Percentiles rank a stretch among this genome's conserved stretches.
These are phyloP conservation scores for Tylopilus sp. DNA, from an alignment of 768 basidiomycete genomes.

Conservation along the genomic window DNA sequence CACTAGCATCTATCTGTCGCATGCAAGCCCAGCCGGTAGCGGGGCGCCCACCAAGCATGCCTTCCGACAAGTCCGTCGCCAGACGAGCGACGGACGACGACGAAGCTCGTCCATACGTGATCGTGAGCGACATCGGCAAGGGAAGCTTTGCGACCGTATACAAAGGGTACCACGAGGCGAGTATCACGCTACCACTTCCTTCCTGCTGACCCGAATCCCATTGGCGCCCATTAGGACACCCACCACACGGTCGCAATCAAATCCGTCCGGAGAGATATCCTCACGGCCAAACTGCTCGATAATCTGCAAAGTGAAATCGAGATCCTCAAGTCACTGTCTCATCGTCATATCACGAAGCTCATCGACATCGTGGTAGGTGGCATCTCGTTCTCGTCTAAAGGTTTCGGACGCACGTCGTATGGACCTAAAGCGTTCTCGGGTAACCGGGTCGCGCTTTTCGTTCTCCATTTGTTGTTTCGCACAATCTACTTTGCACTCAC, in stretches of 20 bases:
- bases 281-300: slow-evolving; percentile 91
- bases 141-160: slow-evolving; percentile 97
- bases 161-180: slow-evolving; percentile 86
- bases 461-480: background rate
- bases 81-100: slow-evolving; percentile 52
- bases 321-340: slow-evolving; percentile 90
- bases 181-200: slow-evolving; percentile 22
- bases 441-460: background rate
- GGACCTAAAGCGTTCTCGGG: background rate
- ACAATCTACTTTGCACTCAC: background rate
- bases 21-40: slow-evolving; percentile 22
- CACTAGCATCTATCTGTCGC: slow-evolving; percentile 6
- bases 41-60: slow-evolving; percentile 22
- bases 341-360: slow-evolving; percentile 89
- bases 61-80: slow-evolving; percentile 25
- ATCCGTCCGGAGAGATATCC: slow-evolving; percentile 82
- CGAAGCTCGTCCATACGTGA: slow-evolving; percentile 73
- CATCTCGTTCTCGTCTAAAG: background rate
- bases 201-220: background rate
- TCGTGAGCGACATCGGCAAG: slow-evolving; percentile 74
- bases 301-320: slow-evolving; percentile 98
- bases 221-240: slow-evolving; percentile 52
- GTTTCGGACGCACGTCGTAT: background rate
- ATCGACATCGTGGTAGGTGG: slow-evolving; percentile 83
- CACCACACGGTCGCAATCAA: slow-evolving; percentile 87